Conservation (phyloP, 148 eudicot genomes). For the Polygonum aviculare region DNA sequence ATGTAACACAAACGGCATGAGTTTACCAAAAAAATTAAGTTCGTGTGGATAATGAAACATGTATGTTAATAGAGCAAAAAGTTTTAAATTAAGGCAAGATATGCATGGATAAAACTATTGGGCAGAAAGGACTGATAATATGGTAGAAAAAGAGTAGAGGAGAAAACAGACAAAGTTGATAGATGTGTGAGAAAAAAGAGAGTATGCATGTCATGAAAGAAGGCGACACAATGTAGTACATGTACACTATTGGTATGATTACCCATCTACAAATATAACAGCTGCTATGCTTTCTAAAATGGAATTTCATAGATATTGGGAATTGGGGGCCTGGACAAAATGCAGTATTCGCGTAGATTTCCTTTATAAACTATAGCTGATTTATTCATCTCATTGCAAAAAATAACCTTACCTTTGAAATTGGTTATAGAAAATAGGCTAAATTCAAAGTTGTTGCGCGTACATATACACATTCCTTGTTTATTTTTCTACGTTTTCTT, state of each 20-base stretch:
- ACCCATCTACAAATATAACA: background rate
- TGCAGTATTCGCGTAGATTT: background rate
- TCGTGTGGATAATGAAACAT: background rate
- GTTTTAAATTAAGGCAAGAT: background rate
- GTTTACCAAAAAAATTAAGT: too few relatives aligned
- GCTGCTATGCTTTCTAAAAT: background rate
- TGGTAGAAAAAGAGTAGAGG: background rate
- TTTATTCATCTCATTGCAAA: too few relatives aligned
- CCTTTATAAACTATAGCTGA: too few relatives aligned
- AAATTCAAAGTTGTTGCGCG: too few relatives aligned
- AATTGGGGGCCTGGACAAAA: background rate
- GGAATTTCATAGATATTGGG: background rate
- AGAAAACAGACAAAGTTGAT: background rate
- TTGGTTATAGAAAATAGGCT: too few relatives aligned
- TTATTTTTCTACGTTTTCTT: too few relatives aligned
- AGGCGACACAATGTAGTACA: conserved; percentile 11
- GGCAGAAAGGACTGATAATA: background rate
- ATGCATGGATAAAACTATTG: background rate
- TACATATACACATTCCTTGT: too few relatives aligned
- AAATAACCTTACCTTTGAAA: too few relatives aligned
- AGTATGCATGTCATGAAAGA: background rate
- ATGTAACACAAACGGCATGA: too few relatives aligned
- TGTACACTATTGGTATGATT: conserved; percentile 2
- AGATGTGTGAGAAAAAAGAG: background rate
- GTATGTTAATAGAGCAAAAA: background rate